A percentile compares a stretch with the other conserved stretches of the same genome.
Conservation (phyloP, 331 rosid species). For the Dryas integrifolia region DNA sequence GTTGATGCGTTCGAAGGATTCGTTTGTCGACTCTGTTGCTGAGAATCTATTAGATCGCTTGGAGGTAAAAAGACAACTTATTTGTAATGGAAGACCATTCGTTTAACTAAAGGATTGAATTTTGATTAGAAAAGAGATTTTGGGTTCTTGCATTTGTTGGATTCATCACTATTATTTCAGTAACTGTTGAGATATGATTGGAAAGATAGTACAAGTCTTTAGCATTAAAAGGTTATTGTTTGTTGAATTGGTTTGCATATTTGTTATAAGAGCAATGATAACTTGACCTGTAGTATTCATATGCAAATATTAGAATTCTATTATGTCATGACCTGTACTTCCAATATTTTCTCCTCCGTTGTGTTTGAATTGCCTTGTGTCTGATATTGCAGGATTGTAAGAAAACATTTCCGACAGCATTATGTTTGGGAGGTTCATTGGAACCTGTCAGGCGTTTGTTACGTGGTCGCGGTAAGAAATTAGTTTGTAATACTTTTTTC, state of each 20-base stretch:
- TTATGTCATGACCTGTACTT: background rate
- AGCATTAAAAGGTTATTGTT: background rate
- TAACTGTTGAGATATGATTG: background rate
- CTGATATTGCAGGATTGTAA: conserved; percentile 58
- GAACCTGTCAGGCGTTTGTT: conserved; percentile 60
- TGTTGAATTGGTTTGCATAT: background rate
- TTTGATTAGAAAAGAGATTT: background rate
- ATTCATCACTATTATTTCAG: background rate
- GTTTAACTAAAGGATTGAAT: background rate
- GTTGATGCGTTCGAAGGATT: conserved; percentile 68
- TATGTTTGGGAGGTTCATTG: conserved; percentile 84
- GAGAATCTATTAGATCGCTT: conserved; percentile 80
- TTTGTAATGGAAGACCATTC: background rate
- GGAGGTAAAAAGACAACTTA: conserved; percentile 40
- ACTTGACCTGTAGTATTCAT: background rate
- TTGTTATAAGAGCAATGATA: background rate
- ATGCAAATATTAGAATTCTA: background rate
- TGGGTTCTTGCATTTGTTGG: background rate
- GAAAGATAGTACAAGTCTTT: background rate
- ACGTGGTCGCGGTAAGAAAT: conserved; percentile 49
- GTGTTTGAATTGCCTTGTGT: conserved; percentile 3
- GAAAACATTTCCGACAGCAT: conserved; percentile 77
- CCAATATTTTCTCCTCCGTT: background rate
- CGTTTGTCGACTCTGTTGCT: conserved; percentile 66
- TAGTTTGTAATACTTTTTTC: background rate